Percentiles rank a stretch among this genome's conserved stretches.
Conservation (phyloP, 306 rosid species). For the Myrica gale region DNA sequence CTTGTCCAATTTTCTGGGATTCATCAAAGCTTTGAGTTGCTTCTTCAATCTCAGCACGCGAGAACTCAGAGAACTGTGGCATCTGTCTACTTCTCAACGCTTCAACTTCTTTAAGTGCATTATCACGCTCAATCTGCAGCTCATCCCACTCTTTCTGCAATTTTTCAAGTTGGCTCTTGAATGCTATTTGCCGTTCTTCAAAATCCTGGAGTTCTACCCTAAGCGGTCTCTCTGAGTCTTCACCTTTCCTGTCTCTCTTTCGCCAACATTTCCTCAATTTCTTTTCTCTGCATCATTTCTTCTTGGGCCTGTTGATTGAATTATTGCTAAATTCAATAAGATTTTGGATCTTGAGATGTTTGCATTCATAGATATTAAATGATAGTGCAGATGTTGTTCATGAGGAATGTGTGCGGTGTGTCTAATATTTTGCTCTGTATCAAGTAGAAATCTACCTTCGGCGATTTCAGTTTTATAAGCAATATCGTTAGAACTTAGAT, state of each 20-base stretch:
- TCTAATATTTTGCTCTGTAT: background rate
- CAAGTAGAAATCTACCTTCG: background rate
- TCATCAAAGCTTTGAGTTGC: constrained; percentile 59
- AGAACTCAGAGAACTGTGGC: constrained; percentile 57
- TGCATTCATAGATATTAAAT: background rate
- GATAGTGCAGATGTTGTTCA: background rate
- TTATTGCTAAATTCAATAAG: constrained; percentile 18
- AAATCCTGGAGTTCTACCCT: constrained; percentile 49
- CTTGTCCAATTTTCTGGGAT: constrained; percentile 56
- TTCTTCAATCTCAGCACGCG: constrained; percentile 59
- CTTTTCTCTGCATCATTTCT: constrained; percentile 37
- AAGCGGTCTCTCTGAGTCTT: constrained; percentile 35
- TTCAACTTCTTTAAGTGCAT: background rate
- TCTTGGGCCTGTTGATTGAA: constrained; percentile 56
- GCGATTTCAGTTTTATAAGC: background rate
- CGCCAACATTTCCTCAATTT: background rate
- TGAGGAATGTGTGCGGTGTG: background rate
- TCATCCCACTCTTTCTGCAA: background rate
- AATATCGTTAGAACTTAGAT: background rate
- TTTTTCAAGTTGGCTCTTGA: constrained; percentile 53
- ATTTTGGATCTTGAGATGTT: background rate
- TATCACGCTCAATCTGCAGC: background rate
- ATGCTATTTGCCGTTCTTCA: constrained; percentile 36
- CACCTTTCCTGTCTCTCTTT: constrained; percentile 24
- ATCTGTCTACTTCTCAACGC: background rate